Percentiles rank a stretch among this genome's conserved stretches.
phyloP scores from a whole-genome alignment of 2,329 filamentous ascomycete species.

The Hirsutella minnesotensis region DNA sequence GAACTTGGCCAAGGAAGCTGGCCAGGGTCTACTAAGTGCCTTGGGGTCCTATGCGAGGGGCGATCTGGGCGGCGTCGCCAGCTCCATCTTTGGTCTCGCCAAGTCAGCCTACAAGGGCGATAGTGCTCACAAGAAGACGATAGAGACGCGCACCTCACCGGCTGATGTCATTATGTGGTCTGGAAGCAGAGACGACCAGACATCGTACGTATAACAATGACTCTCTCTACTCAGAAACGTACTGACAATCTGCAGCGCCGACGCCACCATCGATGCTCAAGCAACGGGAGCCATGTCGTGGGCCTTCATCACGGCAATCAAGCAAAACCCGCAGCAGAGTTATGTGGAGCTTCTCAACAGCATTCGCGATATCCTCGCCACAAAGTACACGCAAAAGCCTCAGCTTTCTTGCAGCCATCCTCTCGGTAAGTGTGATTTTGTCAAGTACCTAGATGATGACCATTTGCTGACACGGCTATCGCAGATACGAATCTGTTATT shows the following conservation, averaged over 20 bases:
- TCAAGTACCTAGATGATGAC: not conserved
- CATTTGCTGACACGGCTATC: conserved; percentile 6
- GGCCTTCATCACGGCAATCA: conserved; percentile 85
- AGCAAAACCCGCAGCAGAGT: conserved; percentile 88
- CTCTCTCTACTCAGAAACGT: not conserved
- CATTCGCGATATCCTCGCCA: conserved; percentile 77
- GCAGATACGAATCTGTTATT: conserved; percentile 56
- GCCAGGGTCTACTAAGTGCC: conserved; percentile 57
- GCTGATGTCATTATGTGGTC: conserved; percentile 98
- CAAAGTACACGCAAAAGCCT: conserved; percentile 87
- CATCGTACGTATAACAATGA: conserved; percentile 40
- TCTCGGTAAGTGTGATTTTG: conserved; percentile 54
- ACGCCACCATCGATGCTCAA: conserved; percentile 76
- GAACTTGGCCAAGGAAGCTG: conserved; percentile 70
- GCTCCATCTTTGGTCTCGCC: conserved; percentile 69
- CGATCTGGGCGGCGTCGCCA: conserved; percentile 71
- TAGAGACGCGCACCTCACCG: conserved; percentile 82
- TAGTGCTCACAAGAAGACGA: conserved; percentile 65
- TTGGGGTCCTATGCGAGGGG: conserved; percentile 72
- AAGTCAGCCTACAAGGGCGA: conserved; percentile 79
- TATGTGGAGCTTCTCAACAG: conserved; percentile 94
- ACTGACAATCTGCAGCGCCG: conserved; percentile 47
- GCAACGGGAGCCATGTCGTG: conserved; percentile 97
- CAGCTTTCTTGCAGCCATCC: conserved; percentile 95
- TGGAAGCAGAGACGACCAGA: conserved; percentile 91